Base-by-base conservation (phyloP, 208 protist species). In the Leishmania arabica region DNA sequence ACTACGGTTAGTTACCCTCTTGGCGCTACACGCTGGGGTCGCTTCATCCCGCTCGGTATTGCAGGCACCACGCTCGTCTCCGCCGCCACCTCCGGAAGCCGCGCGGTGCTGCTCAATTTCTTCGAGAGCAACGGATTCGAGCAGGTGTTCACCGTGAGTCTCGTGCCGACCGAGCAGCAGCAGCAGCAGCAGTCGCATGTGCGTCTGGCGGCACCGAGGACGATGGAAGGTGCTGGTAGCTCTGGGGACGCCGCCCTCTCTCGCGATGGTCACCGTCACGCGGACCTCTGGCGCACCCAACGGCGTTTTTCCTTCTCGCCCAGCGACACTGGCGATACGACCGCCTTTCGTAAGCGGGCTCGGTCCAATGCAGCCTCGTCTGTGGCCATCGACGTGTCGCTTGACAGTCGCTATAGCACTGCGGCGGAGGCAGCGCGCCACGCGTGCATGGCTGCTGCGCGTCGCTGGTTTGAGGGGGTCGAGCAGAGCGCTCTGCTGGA, bases 41-140 rank as follows among this genome's bases (percentile, higher is more conserved):
- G 76, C 42, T 93, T 90, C 75, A 91, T 93, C 27, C 92, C 92
- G 0, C 88, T 96, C 11, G 92, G 87, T 21, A 93, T 96, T 75
- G 92, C 85, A 5, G 83, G 86, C 45, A 77, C 88, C 42, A 78
- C 81, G 1, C 84, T 92, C 68, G 42, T 92, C 24, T 89, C 90
- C 42, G 74, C 86, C 24, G 80, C 85, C 34, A 89, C 90, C 2
- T 78, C 81, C 3, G 84, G 82, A 54, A 90, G 85, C 27, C 81
- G 88, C 51, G 77, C 84, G 0, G 82, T 87, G 34, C 85, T 96
- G 53, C 62, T 86, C 66, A 64, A 87, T 9, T 88, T 90, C 73
- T 96, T 94, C 77, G 77, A 83, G 62, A 53, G 78, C 45, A 47
- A 83, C 62, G 90, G 87, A 24, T 93, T 95, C 69, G 34, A 66